Percentiles rank a stretch among this genome's conserved stretches.
These are phyloP conservation scores for Mycosphaerelloides madeirae DNA, from an alignment of 2,329 filamentous ascomycete species.

Conservation along the genomic window DNA sequence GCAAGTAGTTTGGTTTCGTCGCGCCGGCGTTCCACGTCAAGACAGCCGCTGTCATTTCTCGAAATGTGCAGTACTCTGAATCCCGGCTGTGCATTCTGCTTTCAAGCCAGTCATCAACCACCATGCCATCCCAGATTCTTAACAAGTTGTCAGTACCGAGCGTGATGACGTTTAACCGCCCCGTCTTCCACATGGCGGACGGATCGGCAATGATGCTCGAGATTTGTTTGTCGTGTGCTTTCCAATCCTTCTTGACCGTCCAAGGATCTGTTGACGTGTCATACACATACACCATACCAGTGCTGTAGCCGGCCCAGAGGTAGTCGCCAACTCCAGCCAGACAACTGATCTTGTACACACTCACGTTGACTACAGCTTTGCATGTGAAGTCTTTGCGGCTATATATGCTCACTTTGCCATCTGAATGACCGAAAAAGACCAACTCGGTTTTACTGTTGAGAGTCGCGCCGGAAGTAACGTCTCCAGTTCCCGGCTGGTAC, in stretches of 20 bases:
- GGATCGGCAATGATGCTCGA: constrained; percentile 71
- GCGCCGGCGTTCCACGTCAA: constrained; percentile 98
- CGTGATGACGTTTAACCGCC: constrained; percentile 78
- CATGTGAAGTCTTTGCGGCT: constrained; percentile 72
- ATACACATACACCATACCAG: constrained; percentile 88
- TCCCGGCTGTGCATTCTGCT: constrained; percentile 80
- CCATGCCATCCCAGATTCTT: constrained; percentile 82
- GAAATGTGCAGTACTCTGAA: constrained; percentile 76
- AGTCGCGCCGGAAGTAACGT: constrained; percentile 78
- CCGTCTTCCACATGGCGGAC: constrained; percentile 78
- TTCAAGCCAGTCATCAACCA: constrained; percentile 95
- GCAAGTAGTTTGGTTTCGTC: constrained; percentile 79
- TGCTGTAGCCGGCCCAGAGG: constrained; percentile 93
- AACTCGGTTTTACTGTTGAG: constrained; percentile 70
- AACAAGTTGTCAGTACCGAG: constrained; percentile 83
- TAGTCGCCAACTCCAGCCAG: constrained; percentile 74
- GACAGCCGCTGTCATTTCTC: constrained; percentile 72
- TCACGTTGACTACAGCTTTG: constrained; percentile 76
- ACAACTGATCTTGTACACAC: constrained; percentile 90
- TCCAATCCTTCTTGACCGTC: constrained; percentile 91
- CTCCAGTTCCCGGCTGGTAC: constrained; percentile 67
- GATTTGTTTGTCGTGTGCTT: constrained; percentile 76
- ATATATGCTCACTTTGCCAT: constrained; percentile 94
- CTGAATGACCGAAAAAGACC: constrained; percentile 84
- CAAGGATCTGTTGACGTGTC: constrained; percentile 79